Percentiles rank a stretch among this genome's conserved stretches.
These are phyloP conservation scores for Meyerozyma elateridarum DNA, from an alignment of 1,139 yeast genomes.

Conservation along the genomic window DNA sequence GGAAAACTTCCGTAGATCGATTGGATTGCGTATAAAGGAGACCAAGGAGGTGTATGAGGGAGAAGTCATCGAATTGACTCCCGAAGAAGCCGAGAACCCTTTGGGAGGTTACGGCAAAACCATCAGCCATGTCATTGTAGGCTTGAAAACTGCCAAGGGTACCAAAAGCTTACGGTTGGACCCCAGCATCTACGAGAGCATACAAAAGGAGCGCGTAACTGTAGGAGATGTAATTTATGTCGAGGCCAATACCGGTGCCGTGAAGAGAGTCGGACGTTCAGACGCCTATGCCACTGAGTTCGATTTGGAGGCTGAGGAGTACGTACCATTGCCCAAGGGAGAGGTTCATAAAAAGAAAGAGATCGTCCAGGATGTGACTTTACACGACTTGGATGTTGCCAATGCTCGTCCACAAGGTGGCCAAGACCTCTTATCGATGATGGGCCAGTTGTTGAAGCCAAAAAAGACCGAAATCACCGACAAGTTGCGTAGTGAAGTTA, in stretches of 20 bases:
- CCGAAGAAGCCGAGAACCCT: conserved; percentile 96
- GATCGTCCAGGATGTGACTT: conserved; percentile 93
- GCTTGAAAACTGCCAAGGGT: conserved; percentile 93
- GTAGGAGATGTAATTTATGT: conserved; percentile 96
- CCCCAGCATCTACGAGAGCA: conserved; percentile 92
- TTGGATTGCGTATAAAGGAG: conserved; percentile 92
- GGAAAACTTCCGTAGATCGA: conserved; percentile 97
- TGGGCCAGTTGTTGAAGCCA: conserved; percentile 97
- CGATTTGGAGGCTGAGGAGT: conserved; percentile 97
- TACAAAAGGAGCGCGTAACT: conserved; percentile 90
- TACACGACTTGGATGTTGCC: conserved; percentile 94
- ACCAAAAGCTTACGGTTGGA: conserved; percentile 89
- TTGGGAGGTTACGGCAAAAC: conserved; percentile 98
- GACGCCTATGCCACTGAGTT: conserved; percentile 98
- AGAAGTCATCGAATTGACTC: conserved; percentile 92
- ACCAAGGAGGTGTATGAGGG: conserved; percentile 98
- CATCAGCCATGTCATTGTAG: conserved; percentile 88
- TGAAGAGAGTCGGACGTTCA: conserved; percentile 94
- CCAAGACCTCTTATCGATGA: conserved; percentile 95
- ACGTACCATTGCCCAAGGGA: conserved; percentile 97
- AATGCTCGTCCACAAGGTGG: conserved; percentile 99
- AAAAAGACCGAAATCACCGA: conserved; percentile 98
- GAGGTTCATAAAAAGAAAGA: conserved; percentile 98
- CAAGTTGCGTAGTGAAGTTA: conserved; percentile 86
- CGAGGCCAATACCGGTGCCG: conserved; percentile 97